phyloP scores from a whole-genome alignment of 345 rosid genomes.

The Pugionium dolabratum region DNA sequence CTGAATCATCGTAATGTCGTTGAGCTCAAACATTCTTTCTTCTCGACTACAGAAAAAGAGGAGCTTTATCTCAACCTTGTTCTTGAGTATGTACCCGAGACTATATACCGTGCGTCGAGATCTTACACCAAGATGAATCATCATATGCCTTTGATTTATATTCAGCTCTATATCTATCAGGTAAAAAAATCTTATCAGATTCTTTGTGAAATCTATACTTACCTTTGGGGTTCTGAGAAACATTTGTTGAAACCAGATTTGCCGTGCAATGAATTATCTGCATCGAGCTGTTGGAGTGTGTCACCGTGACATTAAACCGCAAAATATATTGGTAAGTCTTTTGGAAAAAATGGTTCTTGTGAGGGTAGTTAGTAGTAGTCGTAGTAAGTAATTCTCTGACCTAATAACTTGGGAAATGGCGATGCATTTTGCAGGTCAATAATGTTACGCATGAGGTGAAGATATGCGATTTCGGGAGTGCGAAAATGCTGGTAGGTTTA shows the following conservation, averaged over 20 bases:
- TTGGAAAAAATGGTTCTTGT: background rate
- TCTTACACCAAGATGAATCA: slow-evolving; percentile 78
- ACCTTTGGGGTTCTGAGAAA: background rate
- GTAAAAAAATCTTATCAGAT: slow-evolving; percentile 5
- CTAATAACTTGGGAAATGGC: background rate
- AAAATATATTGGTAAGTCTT: slow-evolving; percentile 71
- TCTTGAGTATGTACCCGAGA: slow-evolving; percentile 94
- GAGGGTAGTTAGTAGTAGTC: background rate
- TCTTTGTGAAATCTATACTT: background rate
- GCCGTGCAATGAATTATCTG: slow-evolving; percentile 91
- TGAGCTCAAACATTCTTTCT: slow-evolving; percentile 84
- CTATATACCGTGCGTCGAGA: slow-evolving; percentile 76
- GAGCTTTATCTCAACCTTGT: slow-evolving; percentile 62
- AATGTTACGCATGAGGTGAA: slow-evolving; percentile 87
- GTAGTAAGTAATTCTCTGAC: background rate
- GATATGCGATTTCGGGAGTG: slow-evolving; percentile 96
- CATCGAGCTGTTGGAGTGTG: slow-evolving; percentile 75
- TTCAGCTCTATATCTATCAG: slow-evolving; percentile 95
- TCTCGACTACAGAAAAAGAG: slow-evolving; percentile 90
- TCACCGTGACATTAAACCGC: slow-evolving; percentile 94
- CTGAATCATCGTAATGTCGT: slow-evolving; percentile 91
- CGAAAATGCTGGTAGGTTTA: slow-evolving; percentile 76
- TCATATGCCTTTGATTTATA: slow-evolving; percentile 89
- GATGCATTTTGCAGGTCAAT: slow-evolving; percentile 62
- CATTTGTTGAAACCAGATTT: slow-evolving; percentile 56